Conservation (phyloP, 2,329 filamentous ascomycete species). For the Pseudogymnoascus sp. region DNA sequence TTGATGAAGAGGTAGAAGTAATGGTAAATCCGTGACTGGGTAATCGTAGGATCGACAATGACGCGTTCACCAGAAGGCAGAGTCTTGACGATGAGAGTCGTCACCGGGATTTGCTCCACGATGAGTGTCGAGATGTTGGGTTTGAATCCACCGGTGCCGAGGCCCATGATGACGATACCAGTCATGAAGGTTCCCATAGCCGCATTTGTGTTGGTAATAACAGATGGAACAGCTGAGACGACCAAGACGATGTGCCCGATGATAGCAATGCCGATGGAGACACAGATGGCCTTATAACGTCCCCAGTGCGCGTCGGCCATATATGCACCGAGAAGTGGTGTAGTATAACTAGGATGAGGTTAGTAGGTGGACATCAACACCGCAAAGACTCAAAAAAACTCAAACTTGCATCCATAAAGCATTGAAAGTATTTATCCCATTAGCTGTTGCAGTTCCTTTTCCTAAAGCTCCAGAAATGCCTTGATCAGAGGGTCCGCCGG, state of each 20-base stretch:
- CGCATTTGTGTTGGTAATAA: conserved; percentile 32
- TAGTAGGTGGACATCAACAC: too few species aligned
- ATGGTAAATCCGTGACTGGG: conserved; percentile 27
- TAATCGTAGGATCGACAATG: conserved; percentile 29
- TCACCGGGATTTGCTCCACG: conserved; percentile 26
- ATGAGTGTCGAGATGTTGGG: conserved; percentile 30
- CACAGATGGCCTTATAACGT: conserved; percentile 53
- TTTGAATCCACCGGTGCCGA: conserved; percentile 41
- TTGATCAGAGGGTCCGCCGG: conserved; percentile 8
- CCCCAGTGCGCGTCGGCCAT: conserved; percentile 51
- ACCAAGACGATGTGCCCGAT: conserved; percentile 47
- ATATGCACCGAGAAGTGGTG: conserved; percentile 44
- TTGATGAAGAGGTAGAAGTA: conserved; percentile 48
- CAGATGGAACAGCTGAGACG: conserved; percentile 43
- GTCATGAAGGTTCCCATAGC: conserved; percentile 44
- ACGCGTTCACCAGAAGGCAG: conserved; percentile 26
- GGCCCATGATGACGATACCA: conserved; percentile 39
- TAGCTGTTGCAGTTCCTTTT: conserved; percentile 42
- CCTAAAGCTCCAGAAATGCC: conserved; percentile 34
- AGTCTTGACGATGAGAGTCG: conserved; percentile 22
- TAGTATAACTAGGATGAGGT: conserved; percentile 25
- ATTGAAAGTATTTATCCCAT: conserved; percentile 37
- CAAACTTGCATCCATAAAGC: conserved; percentile 30
- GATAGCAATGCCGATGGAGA: conserved; percentile 39
- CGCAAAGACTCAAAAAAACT: too few species aligned